Percentiles rank a stretch among this genome's conserved stretches.
Conservation (phyloP, 345 rosid species). For the Pugionium dolabratum region DNA sequence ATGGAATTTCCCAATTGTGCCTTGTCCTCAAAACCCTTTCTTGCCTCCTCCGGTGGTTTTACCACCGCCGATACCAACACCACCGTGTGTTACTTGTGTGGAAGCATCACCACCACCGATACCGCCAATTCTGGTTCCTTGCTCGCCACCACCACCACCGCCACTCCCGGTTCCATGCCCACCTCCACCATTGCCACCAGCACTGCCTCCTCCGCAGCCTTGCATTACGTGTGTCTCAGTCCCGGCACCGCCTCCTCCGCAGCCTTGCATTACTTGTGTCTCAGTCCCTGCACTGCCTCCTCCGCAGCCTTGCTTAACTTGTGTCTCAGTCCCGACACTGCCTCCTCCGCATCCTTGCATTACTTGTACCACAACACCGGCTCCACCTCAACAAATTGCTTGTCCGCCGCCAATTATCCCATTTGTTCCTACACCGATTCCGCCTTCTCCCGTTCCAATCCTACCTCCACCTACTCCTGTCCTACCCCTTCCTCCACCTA, state of each 20-base stretch:
- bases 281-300: slow-evolving; percentile 9
- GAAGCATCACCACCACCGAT: slow-evolving; percentile 27
- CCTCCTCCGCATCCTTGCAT: slow-evolving; percentile 31
- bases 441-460: slow-evolving; percentile 24
- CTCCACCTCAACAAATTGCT: slow-evolving; percentile 27
- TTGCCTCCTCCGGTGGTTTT: slow-evolving; percentile 36
- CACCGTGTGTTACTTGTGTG: slow-evolving; percentile 24
- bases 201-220: background rate
- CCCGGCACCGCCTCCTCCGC: slow-evolving; percentile 12
- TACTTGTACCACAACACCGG: slow-evolving; percentile 10
- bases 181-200: slow-evolving; percentile 24
- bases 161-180: slow-evolving; percentile 18
- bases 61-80: slow-evolving; percentile 18
- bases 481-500: slow-evolving; percentile 32
- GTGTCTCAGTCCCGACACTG: background rate
- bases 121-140: slow-evolving; percentile 11
- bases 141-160: slow-evolving; percentile 17
- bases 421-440: slow-evolving; percentile 27
- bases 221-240: background rate
- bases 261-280: slow-evolving; percentile 28
- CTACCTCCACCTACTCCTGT: slow-evolving; percentile 33
- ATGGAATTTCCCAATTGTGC: slow-evolving; percentile 38
- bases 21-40: slow-evolving; percentile 43
- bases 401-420: slow-evolving; percentile 18
- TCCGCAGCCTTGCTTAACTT: slow-evolving; percentile 24